A percentile compares a stretch with the other conserved stretches of the same genome.
Evolutionary conservation across 148 eudicot species (phyloP).

Genomic region (Vaccinium vitisidaea): DNA sequence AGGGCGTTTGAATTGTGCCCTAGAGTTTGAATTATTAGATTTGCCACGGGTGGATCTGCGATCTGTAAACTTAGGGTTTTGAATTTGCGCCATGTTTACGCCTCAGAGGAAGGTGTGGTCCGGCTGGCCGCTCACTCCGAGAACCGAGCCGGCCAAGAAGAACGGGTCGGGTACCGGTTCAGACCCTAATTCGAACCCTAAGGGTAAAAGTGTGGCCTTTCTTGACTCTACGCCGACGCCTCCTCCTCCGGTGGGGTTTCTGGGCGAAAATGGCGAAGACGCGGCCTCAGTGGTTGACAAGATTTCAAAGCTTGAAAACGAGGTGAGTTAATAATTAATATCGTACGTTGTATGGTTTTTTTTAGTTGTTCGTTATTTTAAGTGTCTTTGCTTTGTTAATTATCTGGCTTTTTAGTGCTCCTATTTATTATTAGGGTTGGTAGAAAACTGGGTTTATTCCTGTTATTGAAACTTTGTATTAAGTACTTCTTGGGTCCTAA

Average conservation of each 20-base stretch:
- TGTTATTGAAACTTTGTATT: not conserved
- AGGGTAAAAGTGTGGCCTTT: slow-evolving; percentile 37
- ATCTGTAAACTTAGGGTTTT: slow-evolving; percentile 26
- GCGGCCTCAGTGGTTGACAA: slow-evolving; percentile 29
- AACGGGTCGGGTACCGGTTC: slow-evolving; percentile 30
- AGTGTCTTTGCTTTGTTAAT: not conserved
- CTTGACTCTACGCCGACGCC: slow-evolving; percentile 24
- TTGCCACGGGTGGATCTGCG: slow-evolving; percentile 32
- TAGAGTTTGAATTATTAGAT: slow-evolving; percentile 1
- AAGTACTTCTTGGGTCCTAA: not conserved
- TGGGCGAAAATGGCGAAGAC: slow-evolving; percentile 20
- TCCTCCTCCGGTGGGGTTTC: not conserved
- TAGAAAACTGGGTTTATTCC: not conserved
- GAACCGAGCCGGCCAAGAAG: slow-evolving; percentile 38
- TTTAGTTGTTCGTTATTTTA: not conserved
- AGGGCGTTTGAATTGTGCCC: not conserved
- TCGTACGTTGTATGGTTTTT: not conserved
- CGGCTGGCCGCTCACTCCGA: slow-evolving; percentile 60
- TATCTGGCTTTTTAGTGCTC: not conserved
- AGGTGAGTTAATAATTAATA: slow-evolving; percentile 39
- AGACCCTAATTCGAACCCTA: slow-evolving; percentile 39
- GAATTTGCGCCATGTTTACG: slow-evolving; percentile 53
- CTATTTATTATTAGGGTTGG: not conserved
- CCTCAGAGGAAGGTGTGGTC: slow-evolving; percentile 71
- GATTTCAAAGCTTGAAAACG: slow-evolving; percentile 65